Evolutionary conservation across 108 stramenopile species (phyloP).

Genomic region (Nannochloropsis gaditana): DNA sequence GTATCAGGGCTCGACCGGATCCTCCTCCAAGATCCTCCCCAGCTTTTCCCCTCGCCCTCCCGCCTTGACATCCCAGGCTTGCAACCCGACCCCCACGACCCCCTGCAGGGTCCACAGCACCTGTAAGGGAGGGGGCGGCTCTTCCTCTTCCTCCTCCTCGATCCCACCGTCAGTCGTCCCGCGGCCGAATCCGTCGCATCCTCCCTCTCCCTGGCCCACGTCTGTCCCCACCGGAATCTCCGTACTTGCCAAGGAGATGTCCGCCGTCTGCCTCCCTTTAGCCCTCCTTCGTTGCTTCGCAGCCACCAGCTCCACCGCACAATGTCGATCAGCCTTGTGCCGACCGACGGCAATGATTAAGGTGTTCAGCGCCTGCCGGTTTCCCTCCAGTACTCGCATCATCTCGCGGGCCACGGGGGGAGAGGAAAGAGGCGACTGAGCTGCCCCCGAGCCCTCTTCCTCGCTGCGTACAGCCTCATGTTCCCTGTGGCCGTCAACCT

Average conservation of each 20-base stretch:
- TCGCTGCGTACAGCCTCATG: background rate
- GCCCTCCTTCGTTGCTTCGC: background rate
- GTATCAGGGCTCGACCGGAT: background rate
- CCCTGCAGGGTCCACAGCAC: background rate
- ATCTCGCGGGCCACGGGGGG: background rate
- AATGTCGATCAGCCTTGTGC: background rate
- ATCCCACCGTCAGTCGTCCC: background rate
- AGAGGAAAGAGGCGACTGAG: background rate
- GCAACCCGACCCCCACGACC: background rate
- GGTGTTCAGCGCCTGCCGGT: background rate
- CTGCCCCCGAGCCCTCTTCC: background rate
- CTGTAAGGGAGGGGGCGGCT: background rate
- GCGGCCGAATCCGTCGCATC: background rate
- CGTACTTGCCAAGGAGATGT: background rate
- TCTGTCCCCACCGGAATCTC: background rate
- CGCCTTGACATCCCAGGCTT: background rate
- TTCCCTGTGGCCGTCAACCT: no score
- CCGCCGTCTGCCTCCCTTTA: background rate
- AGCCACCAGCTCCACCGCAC: slow-evolving; percentile 2
- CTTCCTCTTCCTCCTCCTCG: slow-evolving; percentile 1
- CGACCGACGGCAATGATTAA: background rate
- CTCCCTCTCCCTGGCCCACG: background rate
- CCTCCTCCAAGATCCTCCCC: background rate
- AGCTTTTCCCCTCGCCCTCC: background rate
- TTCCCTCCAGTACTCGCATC: background rate